A percentile compares a stretch with the other conserved stretches of the same genome.
These are phyloP conservation scores for Kluyveromyces sp. DNA, from an alignment of 1,139 yeast species.

Conservation along the genomic window DNA sequence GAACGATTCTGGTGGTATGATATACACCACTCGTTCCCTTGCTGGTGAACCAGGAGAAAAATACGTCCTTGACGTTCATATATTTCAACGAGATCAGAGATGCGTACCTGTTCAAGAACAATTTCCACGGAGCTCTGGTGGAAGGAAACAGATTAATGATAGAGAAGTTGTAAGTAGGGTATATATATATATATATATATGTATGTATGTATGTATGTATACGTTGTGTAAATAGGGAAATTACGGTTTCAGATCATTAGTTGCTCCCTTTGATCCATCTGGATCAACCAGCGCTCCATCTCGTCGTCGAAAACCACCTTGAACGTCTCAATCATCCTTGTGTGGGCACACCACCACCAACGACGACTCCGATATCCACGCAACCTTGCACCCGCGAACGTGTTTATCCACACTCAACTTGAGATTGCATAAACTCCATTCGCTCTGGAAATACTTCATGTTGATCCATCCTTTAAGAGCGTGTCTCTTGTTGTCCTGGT, in stretches of 20 bases:
- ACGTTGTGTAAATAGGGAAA: neutral
- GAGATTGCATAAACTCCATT: conserved; percentile 77
- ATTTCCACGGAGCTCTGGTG: conserved; percentile 24
- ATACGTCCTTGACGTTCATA: conserved; percentile 18
- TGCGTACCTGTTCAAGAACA: conserved; percentile 20
- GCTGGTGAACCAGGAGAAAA: conserved; percentile 17
- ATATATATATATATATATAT: neutral
- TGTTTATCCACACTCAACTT: conserved; percentile 4
- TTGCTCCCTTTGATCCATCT: neutral
- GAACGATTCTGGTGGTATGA: conserved; percentile 26
- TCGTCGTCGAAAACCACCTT: neutral
- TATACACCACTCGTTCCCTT: conserved; percentile 21
- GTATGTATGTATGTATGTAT: neutral
- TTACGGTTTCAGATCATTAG: neutral
- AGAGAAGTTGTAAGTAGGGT: conserved; percentile 12
- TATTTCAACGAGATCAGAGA: conserved; percentile 20
- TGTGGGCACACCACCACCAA: conserved; percentile 65
- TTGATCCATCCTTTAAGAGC: conserved; percentile 48
- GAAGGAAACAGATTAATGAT: conserved; percentile 16
- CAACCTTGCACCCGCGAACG: conserved; percentile 25
- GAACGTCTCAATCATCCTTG: neutral
- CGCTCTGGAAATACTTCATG: conserved; percentile 72
- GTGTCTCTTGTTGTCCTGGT: conserved; percentile 51
- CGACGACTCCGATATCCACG: conserved; percentile 38
- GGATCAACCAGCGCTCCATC: neutral